Percentiles rank a stretch among this genome's conserved stretches.
These are phyloP conservation scores for Aspergillus fumigatus DNA, from an alignment of 2,329 filamentous ascomycete genomes.

Conservation along the genomic window DNA sequence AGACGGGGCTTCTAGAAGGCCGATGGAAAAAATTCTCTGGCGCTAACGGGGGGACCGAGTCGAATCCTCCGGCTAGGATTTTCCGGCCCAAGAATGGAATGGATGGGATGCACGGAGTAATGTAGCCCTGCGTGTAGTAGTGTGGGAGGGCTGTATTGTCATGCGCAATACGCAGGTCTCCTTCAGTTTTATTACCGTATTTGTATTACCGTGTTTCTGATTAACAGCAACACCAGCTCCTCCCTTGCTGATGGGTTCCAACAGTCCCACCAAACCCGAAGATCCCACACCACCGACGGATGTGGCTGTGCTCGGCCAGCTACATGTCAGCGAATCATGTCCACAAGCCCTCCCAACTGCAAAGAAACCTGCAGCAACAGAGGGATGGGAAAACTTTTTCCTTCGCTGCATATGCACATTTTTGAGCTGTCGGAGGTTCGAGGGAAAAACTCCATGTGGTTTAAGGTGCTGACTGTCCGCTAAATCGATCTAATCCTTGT, in stretches of 20 bases:
- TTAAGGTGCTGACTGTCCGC: neutral
- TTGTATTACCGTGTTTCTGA: neutral
- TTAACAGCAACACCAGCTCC: neutral
- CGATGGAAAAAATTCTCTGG: neutral
- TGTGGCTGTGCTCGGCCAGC: neutral
- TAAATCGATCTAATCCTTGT: neutral
- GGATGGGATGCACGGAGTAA: no score
- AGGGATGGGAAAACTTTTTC: conserved; percentile 1
- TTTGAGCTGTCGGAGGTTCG: neutral
- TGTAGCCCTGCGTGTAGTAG: no score
- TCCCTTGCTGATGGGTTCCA: neutral
- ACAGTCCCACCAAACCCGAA: neutral
- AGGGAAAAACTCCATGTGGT: conserved; percentile 3
- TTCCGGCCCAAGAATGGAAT: neutral
- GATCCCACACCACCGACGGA: neutral
- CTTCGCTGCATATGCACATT: conserved; percentile 4
- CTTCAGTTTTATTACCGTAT: neutral
- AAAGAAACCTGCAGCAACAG: neutral
- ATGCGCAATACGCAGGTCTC: neutral
- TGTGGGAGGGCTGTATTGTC: neutral
- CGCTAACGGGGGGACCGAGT: neutral
- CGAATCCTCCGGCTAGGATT: neutral
- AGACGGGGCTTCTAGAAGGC: neutral
- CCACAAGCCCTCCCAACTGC: neutral
- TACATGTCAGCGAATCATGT: neutral